A percentile compares a stretch with the other conserved stretches of the same genome.
Conservation (phyloP, 1,284 basidiomycete species). For the Malassezia slooffiae region DNA sequence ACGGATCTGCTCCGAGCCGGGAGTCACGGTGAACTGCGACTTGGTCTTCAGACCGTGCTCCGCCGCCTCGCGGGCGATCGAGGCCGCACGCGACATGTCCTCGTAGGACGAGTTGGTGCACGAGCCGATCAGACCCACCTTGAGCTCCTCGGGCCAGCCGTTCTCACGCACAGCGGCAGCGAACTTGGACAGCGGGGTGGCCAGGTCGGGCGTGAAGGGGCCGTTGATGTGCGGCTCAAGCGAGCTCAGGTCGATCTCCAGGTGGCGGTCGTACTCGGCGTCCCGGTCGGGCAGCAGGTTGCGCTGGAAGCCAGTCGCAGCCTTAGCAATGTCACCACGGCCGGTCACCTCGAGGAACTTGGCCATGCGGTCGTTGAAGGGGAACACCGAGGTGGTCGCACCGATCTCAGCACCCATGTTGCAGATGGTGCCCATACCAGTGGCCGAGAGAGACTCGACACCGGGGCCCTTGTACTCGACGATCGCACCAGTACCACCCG, state of each 20-base stretch:
- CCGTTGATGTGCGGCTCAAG: constrained; percentile 99
- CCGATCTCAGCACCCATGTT: constrained; percentile 99
- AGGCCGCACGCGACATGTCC: constrained; percentile 95
- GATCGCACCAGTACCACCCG: constrained; percentile 47
- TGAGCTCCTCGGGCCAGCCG: constrained; percentile 90
- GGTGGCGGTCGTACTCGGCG: constrained; percentile 85
- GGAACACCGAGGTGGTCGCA: constrained; percentile 96
- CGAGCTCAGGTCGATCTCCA: constrained; percentile 89
- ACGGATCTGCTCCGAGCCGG: constrained; percentile 94
- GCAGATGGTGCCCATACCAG: constrained; percentile 98
- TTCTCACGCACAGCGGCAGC: constrained; percentile 84
- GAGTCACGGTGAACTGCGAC: constrained; percentile 93
- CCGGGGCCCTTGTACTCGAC: constrained; percentile 52
- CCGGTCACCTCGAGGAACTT: constrained; percentile 88
- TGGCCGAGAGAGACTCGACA: constrained; percentile 91
- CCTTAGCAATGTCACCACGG: constrained; percentile 74
- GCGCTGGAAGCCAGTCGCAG: constrained; percentile 78
- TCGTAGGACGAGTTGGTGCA: constrained; percentile 99
- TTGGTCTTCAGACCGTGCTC: constrained; percentile 77
- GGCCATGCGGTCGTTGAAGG: constrained; percentile 89
- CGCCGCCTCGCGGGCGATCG: constrained; percentile 78
- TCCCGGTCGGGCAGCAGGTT: constrained; percentile 81
- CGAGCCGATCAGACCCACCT: constrained; percentile 93
- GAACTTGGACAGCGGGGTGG: constrained; percentile 72
- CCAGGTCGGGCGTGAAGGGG: constrained; percentile 59